Evolutionary conservation across 2,329 filamentous ascomycete genomes (phyloP).

Genomic region (Bipolaris zeicola): DNA sequence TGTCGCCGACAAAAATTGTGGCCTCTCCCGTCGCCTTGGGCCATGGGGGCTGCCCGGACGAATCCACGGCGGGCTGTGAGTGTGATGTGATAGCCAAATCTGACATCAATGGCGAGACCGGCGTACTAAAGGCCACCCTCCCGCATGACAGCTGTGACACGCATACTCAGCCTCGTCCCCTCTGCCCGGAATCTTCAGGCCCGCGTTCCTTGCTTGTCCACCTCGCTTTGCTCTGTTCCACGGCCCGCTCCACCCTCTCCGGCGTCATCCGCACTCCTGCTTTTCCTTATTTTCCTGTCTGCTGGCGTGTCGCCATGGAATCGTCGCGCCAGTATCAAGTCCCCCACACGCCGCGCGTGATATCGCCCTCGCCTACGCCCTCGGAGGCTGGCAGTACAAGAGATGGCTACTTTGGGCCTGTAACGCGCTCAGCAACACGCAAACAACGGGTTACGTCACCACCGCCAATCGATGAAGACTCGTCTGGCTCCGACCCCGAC

Average conservation of each 20-base stretch:
- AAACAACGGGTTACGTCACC: constrained; percentile 62
- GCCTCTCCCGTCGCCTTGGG: constrained; percentile 38
- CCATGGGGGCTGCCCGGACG: constrained; percentile 45
- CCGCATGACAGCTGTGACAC: constrained; percentile 25
- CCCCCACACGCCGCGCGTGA: constrained; percentile 82
- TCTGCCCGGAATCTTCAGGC: constrained; percentile 14
- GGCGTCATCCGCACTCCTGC: constrained; percentile 63
- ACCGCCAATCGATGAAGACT: constrained; percentile 66
- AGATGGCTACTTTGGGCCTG: constrained; percentile 72
- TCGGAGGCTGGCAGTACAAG: constrained; percentile 52
- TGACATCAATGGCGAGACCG: constrained; percentile 26
- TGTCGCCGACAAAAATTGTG: constrained; percentile 40
- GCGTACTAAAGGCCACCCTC: constrained; percentile 18
- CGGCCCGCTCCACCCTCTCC: constrained; percentile 51
- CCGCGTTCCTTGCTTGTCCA: constrained; percentile 28
- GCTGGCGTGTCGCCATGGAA: constrained; percentile 49
- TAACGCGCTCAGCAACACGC: constrained; percentile 75
- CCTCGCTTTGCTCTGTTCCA: constrained; percentile 35
- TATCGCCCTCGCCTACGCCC: constrained; percentile 77
- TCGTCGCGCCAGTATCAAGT: constrained; percentile 62
- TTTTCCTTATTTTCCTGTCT: constrained; percentile 62
- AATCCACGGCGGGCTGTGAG: constrained; percentile 36
- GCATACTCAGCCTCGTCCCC: constrained; percentile 23
- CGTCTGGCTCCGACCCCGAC: constrained; percentile 60
- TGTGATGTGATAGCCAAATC: constrained; percentile 22